phyloP scores from a whole-genome alignment of 352 stramenopile genomes.

The Plasmopara viticola region DNA sequence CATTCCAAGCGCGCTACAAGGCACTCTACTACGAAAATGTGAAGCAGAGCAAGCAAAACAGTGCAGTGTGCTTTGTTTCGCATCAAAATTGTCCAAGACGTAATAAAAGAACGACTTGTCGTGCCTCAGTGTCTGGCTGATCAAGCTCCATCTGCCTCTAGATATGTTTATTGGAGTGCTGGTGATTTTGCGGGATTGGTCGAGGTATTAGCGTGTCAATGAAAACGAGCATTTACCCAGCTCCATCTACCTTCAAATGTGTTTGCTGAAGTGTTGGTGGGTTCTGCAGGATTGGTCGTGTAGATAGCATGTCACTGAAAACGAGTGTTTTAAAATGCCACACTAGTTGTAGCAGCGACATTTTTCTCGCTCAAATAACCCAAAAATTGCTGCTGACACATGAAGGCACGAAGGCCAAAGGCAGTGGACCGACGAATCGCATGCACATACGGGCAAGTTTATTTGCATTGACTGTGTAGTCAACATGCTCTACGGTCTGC shows the following conservation, averaged over 20 bases:
- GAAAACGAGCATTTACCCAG: constrained; percentile 36
- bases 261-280: too few species aligned
- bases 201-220: constrained; percentile 19
- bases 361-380: constrained; percentile 63
- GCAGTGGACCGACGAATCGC: constrained; percentile 72
- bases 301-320: too few species aligned
- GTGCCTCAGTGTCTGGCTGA: constrained; percentile 42
- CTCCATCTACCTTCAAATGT: too few species aligned
- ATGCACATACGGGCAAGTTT: constrained; percentile 51
- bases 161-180: constrained; percentile 37
- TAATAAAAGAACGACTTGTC: constrained; percentile 4
- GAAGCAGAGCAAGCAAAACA: constrained; percentile 32
- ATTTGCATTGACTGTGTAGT: constrained; percentile 45
- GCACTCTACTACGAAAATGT: constrained; percentile 46
- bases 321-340: too few species aligned
- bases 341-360: constrained; percentile 48
- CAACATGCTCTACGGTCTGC: constrained; percentile 44
- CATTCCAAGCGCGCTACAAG: constrained; percentile 35
- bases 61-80: constrained; percentile 12
- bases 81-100: constrained; percentile 1
- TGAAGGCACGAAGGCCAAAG: constrained; percentile 44
- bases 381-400: constrained; percentile 60
- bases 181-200: constrained; percentile 29
- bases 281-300: too few species aligned
- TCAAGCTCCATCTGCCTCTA: constrained; percentile 49